phyloP scores from a whole-genome alignment of 179 eudicot species.

The Beta lomatogona region DNA sequence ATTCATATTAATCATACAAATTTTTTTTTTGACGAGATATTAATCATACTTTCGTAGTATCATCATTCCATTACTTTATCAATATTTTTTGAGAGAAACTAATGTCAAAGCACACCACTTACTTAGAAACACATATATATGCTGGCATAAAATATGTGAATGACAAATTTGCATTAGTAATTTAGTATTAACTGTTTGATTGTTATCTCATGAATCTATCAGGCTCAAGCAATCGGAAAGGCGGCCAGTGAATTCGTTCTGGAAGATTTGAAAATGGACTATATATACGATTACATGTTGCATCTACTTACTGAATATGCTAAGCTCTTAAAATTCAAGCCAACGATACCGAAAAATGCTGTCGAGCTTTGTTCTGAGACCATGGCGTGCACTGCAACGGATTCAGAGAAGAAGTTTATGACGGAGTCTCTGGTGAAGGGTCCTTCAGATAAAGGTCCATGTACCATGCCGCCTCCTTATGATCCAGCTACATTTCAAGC shows the following conservation, averaged over 20 bases:
- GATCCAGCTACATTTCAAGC: slow-evolving; percentile 38
- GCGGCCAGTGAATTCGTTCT: slow-evolving; percentile 66
- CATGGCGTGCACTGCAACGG: slow-evolving; percentile 59
- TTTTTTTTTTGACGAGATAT: too few relatives aligned
- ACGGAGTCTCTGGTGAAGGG: slow-evolving; percentile 59
- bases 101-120: too few relatives aligned
- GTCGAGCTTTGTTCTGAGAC: slow-evolving; percentile 73
- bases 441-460: slow-evolving; percentile 51
- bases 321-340: slow-evolving; percentile 72
- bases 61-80: too few relatives aligned
- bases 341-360: slow-evolving; percentile 56
- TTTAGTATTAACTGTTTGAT: not conserved
- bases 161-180: not conserved
- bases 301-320: slow-evolving; percentile 78
- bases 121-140: too few relatives aligned
- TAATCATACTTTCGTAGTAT: too few relatives aligned
- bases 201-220: slow-evolving; percentile 19
- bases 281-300: slow-evolving; percentile 88
- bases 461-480: slow-evolving; percentile 74
- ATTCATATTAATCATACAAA: too few relatives aligned
- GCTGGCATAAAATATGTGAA: not conserved
- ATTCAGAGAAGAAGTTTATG: slow-evolving; percentile 61
- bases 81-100: too few relatives aligned
- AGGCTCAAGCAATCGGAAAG: slow-evolving; percentile 86
- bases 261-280: slow-evolving; percentile 76